These are phyloP conservation scores for Platismatia glauca DNA, from an alignment of 495 filamentous ascomycete species.

Conservation along the genomic window DNA sequence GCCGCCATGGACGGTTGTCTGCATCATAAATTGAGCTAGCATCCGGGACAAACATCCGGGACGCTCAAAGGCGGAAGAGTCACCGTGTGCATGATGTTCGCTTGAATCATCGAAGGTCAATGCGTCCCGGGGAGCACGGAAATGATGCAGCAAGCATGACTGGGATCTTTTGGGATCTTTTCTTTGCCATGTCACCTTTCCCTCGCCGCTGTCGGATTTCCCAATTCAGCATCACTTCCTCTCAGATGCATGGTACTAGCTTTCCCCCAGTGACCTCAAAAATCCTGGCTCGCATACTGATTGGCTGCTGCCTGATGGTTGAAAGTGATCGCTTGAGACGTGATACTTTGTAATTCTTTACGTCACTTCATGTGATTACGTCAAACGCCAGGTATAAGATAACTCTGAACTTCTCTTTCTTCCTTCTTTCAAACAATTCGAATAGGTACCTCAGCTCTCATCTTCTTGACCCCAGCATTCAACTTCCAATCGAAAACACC, in stretches of 20 bases:
- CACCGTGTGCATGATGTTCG: neutral
- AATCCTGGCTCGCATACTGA: neutral
- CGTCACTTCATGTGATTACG: neutral
- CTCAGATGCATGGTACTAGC: neutral
- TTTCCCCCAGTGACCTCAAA: neutral
- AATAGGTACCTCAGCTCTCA: neutral
- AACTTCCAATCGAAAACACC: neutral
- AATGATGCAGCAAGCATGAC: neutral
- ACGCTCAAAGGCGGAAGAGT: too few species aligned
- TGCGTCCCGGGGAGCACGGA: neutral
- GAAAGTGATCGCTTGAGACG: neutral
- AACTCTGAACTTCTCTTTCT: neutral
- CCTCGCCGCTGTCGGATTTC: neutral
- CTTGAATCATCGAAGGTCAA: neutral
- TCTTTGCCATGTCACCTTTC: neutral
- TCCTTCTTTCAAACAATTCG: neutral
- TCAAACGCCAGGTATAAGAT: neutral
- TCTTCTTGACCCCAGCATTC: neutral
- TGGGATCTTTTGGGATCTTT: neutral
- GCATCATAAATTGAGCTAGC: neutral
- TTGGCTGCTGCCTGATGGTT: neutral
- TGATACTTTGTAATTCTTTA: neutral
- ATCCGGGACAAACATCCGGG: neutral
- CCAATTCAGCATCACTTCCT: neutral
- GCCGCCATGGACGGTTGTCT: neutral